Percentiles rank a stretch among this genome's conserved stretches.
Evolutionary conservation across 306 rosid genomes (phyloP).

Genomic region (Trichosanthes cucumerina): DNA sequence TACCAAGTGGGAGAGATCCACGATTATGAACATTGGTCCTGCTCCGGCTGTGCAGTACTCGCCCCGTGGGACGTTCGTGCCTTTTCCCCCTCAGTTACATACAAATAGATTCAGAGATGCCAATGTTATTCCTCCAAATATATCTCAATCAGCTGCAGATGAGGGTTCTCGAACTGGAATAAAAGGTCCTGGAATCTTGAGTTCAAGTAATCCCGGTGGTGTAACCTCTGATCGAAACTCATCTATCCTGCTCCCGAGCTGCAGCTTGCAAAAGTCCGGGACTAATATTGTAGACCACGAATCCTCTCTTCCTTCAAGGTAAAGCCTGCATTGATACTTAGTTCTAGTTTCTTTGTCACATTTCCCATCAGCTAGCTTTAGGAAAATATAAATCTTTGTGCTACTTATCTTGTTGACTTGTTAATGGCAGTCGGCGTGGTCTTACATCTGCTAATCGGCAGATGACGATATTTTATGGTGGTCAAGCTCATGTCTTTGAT

Average conservation of each 20-base stretch:
- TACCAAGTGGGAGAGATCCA: conserved; percentile 26
- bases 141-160: conserved; percentile 88
- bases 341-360: not conserved
- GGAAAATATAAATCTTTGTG: not conserved
- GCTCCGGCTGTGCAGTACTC: conserved; percentile 53
- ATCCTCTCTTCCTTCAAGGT: conserved; percentile 52
- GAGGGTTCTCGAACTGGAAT: conserved; percentile 98
- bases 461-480: conserved; percentile 98
- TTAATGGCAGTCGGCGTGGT: conserved; percentile 56
- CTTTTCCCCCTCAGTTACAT: conserved; percentile 31
- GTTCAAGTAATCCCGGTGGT: conserved; percentile 38
- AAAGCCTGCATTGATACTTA: not conserved
- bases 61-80: conserved; percentile 42
- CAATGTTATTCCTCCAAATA: conserved; percentile 57
- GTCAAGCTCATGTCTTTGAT: conserved; percentile 97
- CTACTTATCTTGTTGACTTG: conserved; percentile 12
- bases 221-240: conserved; percentile 47
- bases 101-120: conserved; percentile 59
- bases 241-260: conserved; percentile 40
- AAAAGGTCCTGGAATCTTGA: conserved; percentile 73
- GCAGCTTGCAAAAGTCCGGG: conserved; percentile 52
- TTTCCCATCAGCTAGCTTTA: not conserved
- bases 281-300: conserved; percentile 45
- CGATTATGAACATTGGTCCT: conserved; percentile 52
- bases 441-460: conserved; percentile 53